phyloP scores from a whole-genome alignment of 768 basidiomycete species.

The Nidularia sp. region DNA sequence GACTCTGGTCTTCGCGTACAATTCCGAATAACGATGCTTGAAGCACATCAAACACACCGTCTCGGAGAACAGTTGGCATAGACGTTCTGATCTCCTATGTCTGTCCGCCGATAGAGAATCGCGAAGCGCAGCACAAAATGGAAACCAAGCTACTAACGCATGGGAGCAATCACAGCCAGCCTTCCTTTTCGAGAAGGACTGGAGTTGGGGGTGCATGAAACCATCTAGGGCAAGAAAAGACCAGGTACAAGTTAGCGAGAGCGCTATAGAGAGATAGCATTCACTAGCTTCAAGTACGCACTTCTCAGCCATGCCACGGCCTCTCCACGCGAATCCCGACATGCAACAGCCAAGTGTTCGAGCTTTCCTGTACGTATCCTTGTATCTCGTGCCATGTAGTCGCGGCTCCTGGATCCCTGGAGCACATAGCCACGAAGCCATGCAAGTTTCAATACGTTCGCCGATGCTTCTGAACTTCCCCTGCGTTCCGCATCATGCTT shows the following conservation, averaged over 20 bases:
- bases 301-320: conserved; percentile 13
- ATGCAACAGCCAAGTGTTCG: not conserved
- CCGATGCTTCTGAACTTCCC: conserved; percentile 47
- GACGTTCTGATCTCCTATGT: conserved; percentile 8
- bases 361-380: conserved; percentile 27
- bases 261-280: not conserved
- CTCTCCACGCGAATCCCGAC: not conserved
- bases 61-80: conserved; percentile 19
- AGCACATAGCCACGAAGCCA: conserved; percentile 38
- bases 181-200: conserved; percentile 37
- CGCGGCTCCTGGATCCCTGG: conserved; percentile 6
- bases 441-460: conserved; percentile 47
- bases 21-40: conserved; percentile 11
- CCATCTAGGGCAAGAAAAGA: conserved; percentile 8
- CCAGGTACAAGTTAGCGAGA: conserved; percentile 9
- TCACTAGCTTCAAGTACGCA: not conserved
- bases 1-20: conserved; percentile 10
- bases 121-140: conserved; percentile 19
- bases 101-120: conserved; percentile 18
- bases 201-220: conserved; percentile 32
- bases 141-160: conserved; percentile 34
- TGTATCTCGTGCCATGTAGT: conserved; percentile 7
- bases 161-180: conserved; percentile 25
- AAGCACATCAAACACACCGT: conserved; percentile 9
- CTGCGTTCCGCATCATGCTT: conserved; percentile 15